phyloP scores from a whole-genome alignment of 1,284 basidiomycete genomes.

The Phlebopus sp. region DNA sequence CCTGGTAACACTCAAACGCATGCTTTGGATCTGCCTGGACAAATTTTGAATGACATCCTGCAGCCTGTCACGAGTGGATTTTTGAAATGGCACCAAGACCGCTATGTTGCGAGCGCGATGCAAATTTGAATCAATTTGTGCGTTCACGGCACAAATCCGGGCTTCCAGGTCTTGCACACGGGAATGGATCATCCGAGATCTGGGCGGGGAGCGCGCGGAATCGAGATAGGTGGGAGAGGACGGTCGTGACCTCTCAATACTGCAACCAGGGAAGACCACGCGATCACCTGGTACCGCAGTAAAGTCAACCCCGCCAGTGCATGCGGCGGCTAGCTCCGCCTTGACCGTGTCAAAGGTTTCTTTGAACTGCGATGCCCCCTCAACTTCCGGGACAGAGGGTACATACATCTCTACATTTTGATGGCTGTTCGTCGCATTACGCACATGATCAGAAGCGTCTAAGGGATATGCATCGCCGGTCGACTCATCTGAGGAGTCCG shows the following conservation, averaged over 20 bases:
- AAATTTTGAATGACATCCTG: constrained; percentile 60
- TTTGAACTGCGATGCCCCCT: constrained; percentile 64
- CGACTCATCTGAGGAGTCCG: constrained; percentile 6
- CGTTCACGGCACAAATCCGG: constrained; percentile 54
- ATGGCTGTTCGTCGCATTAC: constrained; percentile 31
- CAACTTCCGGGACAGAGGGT: constrained; percentile 48
- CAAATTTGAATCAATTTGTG: constrained; percentile 69
- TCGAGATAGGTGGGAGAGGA: constrained; percentile 5
- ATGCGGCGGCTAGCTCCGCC: constrained; percentile 68
- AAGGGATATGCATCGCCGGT: constrained; percentile 15
- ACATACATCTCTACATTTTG: constrained; percentile 39
- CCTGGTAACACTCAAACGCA: constrained; percentile 74
- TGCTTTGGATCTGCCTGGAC: constrained; percentile 62
- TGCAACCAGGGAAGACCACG: background rate
- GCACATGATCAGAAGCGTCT: constrained; percentile 23
- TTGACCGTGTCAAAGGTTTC: constrained; percentile 85
- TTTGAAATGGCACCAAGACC: constrained; percentile 84
- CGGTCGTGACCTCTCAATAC: constrained; percentile 3
- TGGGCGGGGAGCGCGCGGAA: constrained; percentile 23
- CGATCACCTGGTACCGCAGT: background rate
- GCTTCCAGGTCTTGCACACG: constrained; percentile 66
- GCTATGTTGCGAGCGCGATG: constrained; percentile 81
- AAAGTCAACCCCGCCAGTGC: constrained; percentile 21
- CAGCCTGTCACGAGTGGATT: constrained; percentile 76
- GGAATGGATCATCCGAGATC: constrained; percentile 55